Percentiles rank a stretch among this genome's conserved stretches.
phyloP scores from a whole-genome alignment of 2,329 filamentous ascomycete genomes.

The Teratosphaeria pseudoeucalypti region DNA sequence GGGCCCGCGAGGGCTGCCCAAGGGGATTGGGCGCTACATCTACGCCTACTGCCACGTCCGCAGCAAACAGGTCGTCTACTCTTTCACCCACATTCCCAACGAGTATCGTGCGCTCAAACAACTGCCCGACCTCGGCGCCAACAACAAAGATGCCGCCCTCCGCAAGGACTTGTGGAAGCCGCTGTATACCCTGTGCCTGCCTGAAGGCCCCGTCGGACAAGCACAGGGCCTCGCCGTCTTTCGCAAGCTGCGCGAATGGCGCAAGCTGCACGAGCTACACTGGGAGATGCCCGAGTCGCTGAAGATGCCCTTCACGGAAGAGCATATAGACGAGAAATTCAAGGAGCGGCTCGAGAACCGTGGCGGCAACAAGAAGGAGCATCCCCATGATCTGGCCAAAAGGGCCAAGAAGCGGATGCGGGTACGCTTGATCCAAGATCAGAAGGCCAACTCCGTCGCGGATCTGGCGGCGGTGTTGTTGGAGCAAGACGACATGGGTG shows the following conservation, averaged over 20 bases:
- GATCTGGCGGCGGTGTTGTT: conserved; percentile 48
- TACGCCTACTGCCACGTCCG: conserved; percentile 52
- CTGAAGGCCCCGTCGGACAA: conserved; percentile 24
- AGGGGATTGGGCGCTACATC: conserved; percentile 43
- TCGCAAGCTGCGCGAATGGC: conserved; percentile 50
- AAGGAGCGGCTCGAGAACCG: conserved; percentile 27
- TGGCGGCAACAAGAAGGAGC: conserved; percentile 23
- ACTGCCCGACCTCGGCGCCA: conserved; percentile 53
- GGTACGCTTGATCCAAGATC: conserved; percentile 50
- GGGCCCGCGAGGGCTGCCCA: background rate
- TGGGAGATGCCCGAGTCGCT: conserved; percentile 31
- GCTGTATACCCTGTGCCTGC: conserved; percentile 48
- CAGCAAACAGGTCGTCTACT: conserved; percentile 56
- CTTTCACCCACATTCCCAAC: conserved; percentile 41
- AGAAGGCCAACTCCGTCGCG: conserved; percentile 52
- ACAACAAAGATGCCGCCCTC: conserved; percentile 46
- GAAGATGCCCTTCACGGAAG: conserved; percentile 28
- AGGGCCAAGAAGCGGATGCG: conserved; percentile 37
- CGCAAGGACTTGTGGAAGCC: conserved; percentile 55
- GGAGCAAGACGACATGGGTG: conserved; percentile 35
- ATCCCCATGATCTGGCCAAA: conserved; percentile 21
- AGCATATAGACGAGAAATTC: conserved; percentile 29
- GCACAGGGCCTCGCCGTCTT: conserved; percentile 45
- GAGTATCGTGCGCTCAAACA: conserved; percentile 45
- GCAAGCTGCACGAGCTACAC: conserved; percentile 46